These are phyloP conservation scores for Wickerhamomyces alni DNA, from an alignment of 805 yeast genomes.

Conservation along the genomic window DNA sequence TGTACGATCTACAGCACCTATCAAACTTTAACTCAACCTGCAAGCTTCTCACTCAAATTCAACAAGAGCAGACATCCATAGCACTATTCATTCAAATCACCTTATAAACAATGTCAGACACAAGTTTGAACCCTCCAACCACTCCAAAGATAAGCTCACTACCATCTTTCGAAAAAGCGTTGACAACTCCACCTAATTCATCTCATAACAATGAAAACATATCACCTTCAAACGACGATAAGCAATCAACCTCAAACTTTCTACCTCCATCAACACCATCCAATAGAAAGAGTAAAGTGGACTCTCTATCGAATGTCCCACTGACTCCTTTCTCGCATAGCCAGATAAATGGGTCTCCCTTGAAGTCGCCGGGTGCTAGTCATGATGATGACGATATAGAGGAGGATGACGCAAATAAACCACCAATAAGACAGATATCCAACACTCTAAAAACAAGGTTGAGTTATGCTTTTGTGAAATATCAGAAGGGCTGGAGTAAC, in stretches of 20 bases:
- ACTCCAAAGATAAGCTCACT: neutral
- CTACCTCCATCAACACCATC: conserved; percentile 1
- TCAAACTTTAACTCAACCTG: too few relatives aligned
- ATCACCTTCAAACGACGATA: neutral
- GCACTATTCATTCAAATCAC: too few relatives aligned
- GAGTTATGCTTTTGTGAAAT: conserved; percentile 35
- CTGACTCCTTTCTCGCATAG: neutral
- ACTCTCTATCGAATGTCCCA: conserved; percentile 1
- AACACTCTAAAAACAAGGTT: conserved; percentile 33
- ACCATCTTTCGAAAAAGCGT: neutral
- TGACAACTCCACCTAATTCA: neutral
- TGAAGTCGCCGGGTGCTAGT: conserved; percentile 17
- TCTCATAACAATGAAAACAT: neutral
- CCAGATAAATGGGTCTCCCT: conserved; percentile 13
- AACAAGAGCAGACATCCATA: too few relatives aligned
- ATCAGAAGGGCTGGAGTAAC: conserved; percentile 27
- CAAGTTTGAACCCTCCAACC: neutral
- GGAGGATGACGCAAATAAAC: conserved; percentile 22
- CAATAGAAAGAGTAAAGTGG: neutral
- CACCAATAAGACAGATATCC: conserved; percentile 35
- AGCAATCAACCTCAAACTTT: neutral
- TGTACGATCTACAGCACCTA: too few relatives aligned
- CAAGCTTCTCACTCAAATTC: too few relatives aligned
- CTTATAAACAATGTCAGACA: neutral
- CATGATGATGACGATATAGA: conserved; percentile 11